Conservation (phyloP, 2,329 filamentous ascomycete species). For the Microcyclospora pomicola region DNA sequence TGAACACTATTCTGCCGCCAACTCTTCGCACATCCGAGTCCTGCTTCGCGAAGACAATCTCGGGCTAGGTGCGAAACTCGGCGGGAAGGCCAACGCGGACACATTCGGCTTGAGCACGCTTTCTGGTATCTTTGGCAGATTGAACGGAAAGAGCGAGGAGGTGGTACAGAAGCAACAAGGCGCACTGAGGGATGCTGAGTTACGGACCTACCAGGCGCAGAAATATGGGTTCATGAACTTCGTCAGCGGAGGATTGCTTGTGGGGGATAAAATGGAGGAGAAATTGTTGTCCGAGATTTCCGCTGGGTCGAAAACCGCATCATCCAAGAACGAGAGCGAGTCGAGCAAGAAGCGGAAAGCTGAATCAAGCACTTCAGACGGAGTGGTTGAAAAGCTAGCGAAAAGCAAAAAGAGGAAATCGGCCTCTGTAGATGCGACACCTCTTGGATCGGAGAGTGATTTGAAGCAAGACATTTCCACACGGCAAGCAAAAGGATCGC, state of each 20-base stretch:
- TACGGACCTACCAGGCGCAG: conserved; percentile 57
- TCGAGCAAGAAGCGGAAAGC: conserved; percentile 30
- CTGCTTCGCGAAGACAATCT: conserved; percentile 80
- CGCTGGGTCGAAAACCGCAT: conserved; percentile 14
- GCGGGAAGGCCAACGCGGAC: conserved; percentile 47
- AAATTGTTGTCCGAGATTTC: conserved; percentile 1
- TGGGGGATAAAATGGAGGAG: conserved; percentile 42
- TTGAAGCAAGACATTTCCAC: not conserved
- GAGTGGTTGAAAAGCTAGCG: conserved; percentile 16
- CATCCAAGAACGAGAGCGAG: conserved; percentile 28
- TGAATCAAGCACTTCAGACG: conserved; percentile 11
- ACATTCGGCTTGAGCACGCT: conserved; percentile 78
- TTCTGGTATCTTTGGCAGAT: conserved; percentile 67
- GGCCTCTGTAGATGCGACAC: not conserved
- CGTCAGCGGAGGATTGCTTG: conserved; percentile 65
- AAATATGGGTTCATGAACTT: conserved; percentile 76
- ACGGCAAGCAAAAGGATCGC: conserved; percentile 4
- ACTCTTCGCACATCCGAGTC: conserved; percentile 73
- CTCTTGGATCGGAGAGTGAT: not conserved
- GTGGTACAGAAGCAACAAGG: conserved; percentile 57
- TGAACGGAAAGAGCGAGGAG: conserved; percentile 78
- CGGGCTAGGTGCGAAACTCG: conserved; percentile 70
- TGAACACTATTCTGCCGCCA: conserved; percentile 63
- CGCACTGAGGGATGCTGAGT: conserved; percentile 54
- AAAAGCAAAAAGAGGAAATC: conserved; percentile 23